Percentiles rank a stretch among this genome's conserved stretches.
Conservation (phyloP, 106 monocot genomes). For the Hemerocallis citrina region DNA sequence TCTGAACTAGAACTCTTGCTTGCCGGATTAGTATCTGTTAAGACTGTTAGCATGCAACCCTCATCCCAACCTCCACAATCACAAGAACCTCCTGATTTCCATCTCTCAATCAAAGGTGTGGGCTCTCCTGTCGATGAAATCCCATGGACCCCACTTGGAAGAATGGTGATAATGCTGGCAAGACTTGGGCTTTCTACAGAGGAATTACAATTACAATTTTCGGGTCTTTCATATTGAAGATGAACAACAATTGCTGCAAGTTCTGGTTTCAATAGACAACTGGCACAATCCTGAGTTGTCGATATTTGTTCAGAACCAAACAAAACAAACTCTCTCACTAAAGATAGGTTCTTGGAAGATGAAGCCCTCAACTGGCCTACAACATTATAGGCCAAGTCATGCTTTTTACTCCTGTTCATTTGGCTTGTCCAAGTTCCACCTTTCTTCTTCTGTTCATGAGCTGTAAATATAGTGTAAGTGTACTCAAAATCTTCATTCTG, state of each 20-base stretch:
- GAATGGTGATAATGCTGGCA: slow-evolving; percentile 15
- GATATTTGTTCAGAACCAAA: slow-evolving; percentile 39
- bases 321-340: slow-evolving; percentile 51
- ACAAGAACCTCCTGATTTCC: slow-evolving; percentile 78
- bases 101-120: slow-evolving; percentile 65
- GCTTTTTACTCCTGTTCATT: slow-evolving; percentile 49
- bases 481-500: slow-evolving; percentile 28
- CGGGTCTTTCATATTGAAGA: background rate
- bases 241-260: slow-evolving; percentile 55
- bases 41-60: slow-evolving; percentile 58
- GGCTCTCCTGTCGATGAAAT: slow-evolving; percentile 39
- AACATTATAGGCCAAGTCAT: slow-evolving; percentile 43
- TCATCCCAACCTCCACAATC: slow-evolving; percentile 99
- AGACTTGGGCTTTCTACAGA: background rate
- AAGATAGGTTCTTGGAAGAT: slow-evolving; percentile 9
- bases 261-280: slow-evolving; percentile 15
- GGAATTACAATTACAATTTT: background rate
- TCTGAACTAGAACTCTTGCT: slow-evolving; percentile 7
- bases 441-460: slow-evolving; percentile 70
- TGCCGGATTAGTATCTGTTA: slow-evolving; percentile 20
- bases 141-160: slow-evolving; percentile 72
- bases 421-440: slow-evolving; percentile 51
- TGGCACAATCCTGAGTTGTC: slow-evolving; percentile 2
- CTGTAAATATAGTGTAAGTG: slow-evolving; percentile 58
- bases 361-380: slow-evolving; percentile 71